Evolutionary conservation across 352 stramenopile genomes (phyloP), one percentile per base, ranked within the genome.

Genomic region (Aphanomyces cochlioides): DNA sequence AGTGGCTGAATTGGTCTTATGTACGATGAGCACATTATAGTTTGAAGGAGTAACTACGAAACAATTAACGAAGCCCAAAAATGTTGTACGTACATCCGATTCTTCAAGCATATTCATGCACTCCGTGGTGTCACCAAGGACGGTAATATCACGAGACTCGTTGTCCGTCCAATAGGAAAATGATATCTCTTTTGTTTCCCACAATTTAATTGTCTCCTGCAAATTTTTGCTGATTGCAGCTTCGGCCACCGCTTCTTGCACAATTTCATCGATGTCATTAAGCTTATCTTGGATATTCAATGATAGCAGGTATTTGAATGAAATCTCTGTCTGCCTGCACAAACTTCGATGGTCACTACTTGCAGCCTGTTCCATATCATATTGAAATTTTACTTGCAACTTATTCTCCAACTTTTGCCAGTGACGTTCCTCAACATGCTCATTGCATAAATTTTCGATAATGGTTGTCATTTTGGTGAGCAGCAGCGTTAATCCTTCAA

Each of bases 341-440:
- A 91, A 41, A 7, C 83, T 76, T 0, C 88, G 59, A 50, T 84
- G 75, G 0, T 90, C 48, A 3, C 41, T 58, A 5, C 34, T 17
- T 5, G 47, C 54, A 47, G 17, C 39, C 57, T 38, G 1, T 66
- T 67, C 17, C 3, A 64, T 19, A 45, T 65, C 17, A 39, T 47
- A 28, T 56, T 69, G 1, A 19, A 90, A 82, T 0, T 68, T 79
- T 15, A 78, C 87, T 15, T 81, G 69, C 72, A 90, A 75, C 58
- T 89, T 92, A 73, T 88, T 73, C 58, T 92, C 84, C 0, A 92
- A 72, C 50, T 90, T 90, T 2, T 72, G 81, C 84, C 84, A 92
- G 64, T 92, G 84, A 5, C 82, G 80, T 21, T 87, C 79, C 41
- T 78, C 75, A 19, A 92, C 19, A 34, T 81, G 66, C 0, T 81